Evolutionary conservation across 176 grass and related monocot species (phyloP).

Genomic region (Cenchrus fungigraminus): DNA sequence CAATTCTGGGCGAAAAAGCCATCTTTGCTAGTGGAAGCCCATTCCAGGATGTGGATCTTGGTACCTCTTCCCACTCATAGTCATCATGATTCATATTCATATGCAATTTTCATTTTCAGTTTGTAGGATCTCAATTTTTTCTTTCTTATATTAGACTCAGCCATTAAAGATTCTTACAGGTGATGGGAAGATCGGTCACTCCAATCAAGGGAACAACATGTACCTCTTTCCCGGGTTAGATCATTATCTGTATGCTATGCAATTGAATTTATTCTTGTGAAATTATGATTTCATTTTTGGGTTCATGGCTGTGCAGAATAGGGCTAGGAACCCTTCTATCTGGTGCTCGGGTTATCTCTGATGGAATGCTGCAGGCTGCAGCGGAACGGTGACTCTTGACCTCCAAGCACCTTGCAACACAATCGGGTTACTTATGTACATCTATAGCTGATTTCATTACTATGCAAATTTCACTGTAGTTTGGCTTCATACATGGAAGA

Average conservation of each 20-base stretch:
- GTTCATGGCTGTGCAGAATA: slow-evolving; percentile 58
- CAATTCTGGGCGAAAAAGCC: slow-evolving; percentile 76
- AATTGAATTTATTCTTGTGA: slow-evolving; percentile 30
- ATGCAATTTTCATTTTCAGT: not conserved
- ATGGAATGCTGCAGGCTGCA: slow-evolving; percentile 95
- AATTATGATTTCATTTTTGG: slow-evolving; percentile 28
- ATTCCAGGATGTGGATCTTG: slow-evolving; percentile 82
- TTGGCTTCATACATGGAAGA: slow-evolving; percentile 97
- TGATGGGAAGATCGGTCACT: slow-evolving; percentile 87
- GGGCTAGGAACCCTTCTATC: slow-evolving; percentile 97
- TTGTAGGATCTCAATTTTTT: not conserved
- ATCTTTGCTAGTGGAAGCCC: slow-evolving; percentile 98
- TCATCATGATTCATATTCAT: not conserved
- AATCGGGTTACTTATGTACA: slow-evolving; percentile 15
- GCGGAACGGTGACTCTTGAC: slow-evolving; percentile 79
- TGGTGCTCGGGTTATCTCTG: slow-evolving; percentile 87
- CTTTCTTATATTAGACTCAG: slow-evolving; percentile 3
- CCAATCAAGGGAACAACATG: slow-evolving; percentile 99
- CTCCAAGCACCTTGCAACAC: slow-evolving; percentile 11
- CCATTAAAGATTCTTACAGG: slow-evolving; percentile 56
- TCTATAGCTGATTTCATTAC: slow-evolving; percentile 34
- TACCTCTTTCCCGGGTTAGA: slow-evolving; percentile 99
- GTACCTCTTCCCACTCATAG: slow-evolving; percentile 50
- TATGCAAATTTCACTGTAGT: slow-evolving; percentile 47
- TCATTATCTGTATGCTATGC: slow-evolving; percentile 33